Percentiles rank a stretch among this genome's conserved stretches.
phyloP scores from a whole-genome alignment of 208 protist species.

The Leishmania gerbilli region DNA sequence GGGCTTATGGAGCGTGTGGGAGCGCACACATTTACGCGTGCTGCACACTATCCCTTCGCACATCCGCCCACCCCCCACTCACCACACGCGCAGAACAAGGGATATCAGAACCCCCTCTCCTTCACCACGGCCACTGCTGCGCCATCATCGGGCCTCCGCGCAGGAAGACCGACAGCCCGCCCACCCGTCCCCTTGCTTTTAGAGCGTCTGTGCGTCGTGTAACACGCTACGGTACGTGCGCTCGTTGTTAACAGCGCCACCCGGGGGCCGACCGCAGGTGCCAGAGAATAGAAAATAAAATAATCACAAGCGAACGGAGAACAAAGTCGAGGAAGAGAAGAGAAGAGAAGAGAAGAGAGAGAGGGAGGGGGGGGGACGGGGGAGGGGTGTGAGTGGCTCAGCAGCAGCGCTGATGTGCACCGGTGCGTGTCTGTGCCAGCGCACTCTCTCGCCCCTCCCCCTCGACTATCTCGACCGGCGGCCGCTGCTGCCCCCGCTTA shows the following conservation, averaged over 20 bases:
- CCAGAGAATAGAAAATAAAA: not conserved
- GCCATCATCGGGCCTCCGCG: not conserved
- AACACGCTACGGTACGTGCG: not conserved
- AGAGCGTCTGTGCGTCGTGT: not conserved
- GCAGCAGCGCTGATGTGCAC: not conserved
- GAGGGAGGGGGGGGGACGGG: not conserved
- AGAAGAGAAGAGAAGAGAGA: not conserved
- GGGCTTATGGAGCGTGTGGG: not conserved
- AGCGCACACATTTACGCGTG: not conserved
- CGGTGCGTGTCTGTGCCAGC: not conserved
- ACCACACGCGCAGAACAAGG: not conserved
- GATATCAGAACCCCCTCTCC: not conserved
- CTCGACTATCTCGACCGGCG: not conserved
- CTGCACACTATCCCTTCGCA: not conserved
- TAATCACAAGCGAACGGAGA: not conserved
- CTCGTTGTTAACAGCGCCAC: not conserved
- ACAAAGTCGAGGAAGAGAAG: not conserved
- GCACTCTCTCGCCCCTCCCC: not conserved
- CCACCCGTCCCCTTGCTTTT: not conserved
- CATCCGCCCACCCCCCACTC: not conserved
- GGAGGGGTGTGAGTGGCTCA: not conserved
- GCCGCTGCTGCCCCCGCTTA: slow-evolving; percentile 28
- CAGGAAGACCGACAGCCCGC: not conserved
- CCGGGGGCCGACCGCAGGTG: not conserved
- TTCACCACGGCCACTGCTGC: not conserved